Conservation (phyloP, 495 filamentous ascomycete genomes). For the Entonaema liquescens region DNA sequence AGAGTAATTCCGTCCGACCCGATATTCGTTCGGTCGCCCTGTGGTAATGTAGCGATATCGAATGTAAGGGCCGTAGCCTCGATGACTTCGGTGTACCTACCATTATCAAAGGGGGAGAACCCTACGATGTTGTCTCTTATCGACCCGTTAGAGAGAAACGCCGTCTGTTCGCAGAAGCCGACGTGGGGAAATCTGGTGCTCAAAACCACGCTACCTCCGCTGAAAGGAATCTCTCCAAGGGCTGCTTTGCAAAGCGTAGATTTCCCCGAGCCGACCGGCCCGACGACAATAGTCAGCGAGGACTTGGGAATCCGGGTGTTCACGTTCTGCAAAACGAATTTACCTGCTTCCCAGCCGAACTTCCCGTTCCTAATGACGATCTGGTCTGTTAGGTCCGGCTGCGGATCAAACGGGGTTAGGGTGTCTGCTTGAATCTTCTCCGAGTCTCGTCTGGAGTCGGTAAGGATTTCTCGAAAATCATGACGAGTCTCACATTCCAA, state of each 20-base stretch:
- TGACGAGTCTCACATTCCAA: constrained; percentile 47
- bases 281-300: constrained; percentile 53
- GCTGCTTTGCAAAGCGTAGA: constrained; percentile 58
- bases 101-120: constrained; percentile 54
- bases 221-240: constrained; percentile 55
- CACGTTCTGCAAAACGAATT: neutral
- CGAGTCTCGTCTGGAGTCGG: constrained; percentile 10
- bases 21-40: neutral
- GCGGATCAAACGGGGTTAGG: neutral
- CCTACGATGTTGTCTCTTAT: constrained; percentile 65
- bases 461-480: constrained; percentile 45
- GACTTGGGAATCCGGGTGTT: constrained; percentile 38
- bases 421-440: neutral
- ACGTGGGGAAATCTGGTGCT: constrained; percentile 6
- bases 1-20: neutral
- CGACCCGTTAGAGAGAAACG: constrained; percentile 66
- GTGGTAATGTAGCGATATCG: neutral
- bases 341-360: neutral
- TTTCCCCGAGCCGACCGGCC: constrained; percentile 61
- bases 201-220: constrained; percentile 33
- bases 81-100: neutral
- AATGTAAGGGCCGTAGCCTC: neutral
- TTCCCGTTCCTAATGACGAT: neutral
- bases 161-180: constrained; percentile 47
- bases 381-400: neutral